Conservation (phyloP, 495 filamentous ascomycete species). For the Penicillium parvum region DNA sequence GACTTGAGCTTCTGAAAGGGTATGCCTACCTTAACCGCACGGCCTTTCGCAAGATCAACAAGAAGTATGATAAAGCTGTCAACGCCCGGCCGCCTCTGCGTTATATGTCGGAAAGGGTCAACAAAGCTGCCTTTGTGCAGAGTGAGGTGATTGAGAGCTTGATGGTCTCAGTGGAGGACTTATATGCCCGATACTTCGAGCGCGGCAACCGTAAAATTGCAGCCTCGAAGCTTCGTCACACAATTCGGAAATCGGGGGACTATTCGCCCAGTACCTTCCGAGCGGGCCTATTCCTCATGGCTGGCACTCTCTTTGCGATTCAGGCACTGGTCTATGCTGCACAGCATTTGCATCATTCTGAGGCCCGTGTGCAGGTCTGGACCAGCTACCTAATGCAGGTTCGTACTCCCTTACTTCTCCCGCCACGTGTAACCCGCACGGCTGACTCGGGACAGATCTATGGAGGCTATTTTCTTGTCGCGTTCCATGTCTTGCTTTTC, state of each 20-base stretch:
- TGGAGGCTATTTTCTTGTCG: constrained; percentile 74
- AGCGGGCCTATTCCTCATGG: constrained; percentile 73
- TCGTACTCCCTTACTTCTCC: constrained; percentile 15
- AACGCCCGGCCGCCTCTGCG: constrained; percentile 69
- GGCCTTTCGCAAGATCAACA: constrained; percentile 96
- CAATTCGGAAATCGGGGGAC: constrained; percentile 58
- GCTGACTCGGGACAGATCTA: constrained; percentile 60
- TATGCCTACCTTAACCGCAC: constrained; percentile 86
- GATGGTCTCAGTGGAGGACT: constrained; percentile 74
- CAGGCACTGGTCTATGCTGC: constrained; percentile 68
- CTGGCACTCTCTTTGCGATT: constrained; percentile 66
- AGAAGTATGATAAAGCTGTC: constrained; percentile 93
- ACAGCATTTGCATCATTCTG: constrained; percentile 46
- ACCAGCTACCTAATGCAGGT: constrained; percentile 77
- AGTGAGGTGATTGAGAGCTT: constrained; percentile 75
- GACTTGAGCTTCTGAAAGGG: constrained; percentile 84
- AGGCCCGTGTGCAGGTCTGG: constrained; percentile 42
- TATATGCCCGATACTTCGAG: constrained; percentile 92
- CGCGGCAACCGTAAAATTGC: constrained; percentile 87
- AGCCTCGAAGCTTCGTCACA: constrained; percentile 73
- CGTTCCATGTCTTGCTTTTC: constrained; percentile 71
- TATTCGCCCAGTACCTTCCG: constrained; percentile 71
- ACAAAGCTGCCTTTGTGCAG: constrained; percentile 83
- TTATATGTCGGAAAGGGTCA: constrained; percentile 91
- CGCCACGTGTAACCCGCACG: not conserved